phyloP scores from a whole-genome alignment of 2,329 filamentous ascomycete species.

The Pestalotiopsis sp. region DNA sequence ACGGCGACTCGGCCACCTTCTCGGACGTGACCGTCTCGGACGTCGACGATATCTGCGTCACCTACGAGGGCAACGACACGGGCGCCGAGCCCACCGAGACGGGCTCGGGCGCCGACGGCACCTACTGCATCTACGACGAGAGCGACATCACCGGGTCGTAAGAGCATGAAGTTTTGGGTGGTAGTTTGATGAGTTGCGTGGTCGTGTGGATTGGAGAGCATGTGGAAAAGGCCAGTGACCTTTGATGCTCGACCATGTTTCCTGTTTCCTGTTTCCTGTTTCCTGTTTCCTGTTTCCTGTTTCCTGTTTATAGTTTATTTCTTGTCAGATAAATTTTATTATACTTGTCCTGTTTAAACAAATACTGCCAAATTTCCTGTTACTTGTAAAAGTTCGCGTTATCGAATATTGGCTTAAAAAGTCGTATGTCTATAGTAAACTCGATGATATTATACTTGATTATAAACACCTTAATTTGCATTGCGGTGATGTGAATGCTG shows the following conservation, averaged over 20 bases:
- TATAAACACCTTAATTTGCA: no score
- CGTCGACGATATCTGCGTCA: slow-evolving; percentile 23
- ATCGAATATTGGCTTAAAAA: no score
- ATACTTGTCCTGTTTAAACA: neutral
- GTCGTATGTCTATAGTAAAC: no score
- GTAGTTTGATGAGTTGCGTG: no score
- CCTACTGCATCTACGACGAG: slow-evolving; percentile 20
- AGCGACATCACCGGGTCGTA: slow-evolving; percentile 13
- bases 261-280: neutral
- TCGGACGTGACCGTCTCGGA: slow-evolving; percentile 20
- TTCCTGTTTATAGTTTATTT: neutral
- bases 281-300: neutral
- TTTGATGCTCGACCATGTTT: neutral
- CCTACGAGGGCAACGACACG: slow-evolving; percentile 22
- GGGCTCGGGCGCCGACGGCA: slow-evolving; percentile 18
- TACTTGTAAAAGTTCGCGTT: no score
- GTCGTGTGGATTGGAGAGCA: neutral
- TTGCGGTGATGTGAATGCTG: no score
- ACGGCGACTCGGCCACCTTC: slow-evolving; percentile 35
- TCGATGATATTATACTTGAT: no score
- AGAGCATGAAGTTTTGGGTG: neutral
- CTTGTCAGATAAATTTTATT: neutral
- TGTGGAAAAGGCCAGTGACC: no score
- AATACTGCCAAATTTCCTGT: no score
- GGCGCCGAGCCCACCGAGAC: slow-evolving; percentile 23